Evolutionary conservation across 1,284 basidiomycete genomes (phyloP).

Genomic region (Meripilus lineatus): DNA sequence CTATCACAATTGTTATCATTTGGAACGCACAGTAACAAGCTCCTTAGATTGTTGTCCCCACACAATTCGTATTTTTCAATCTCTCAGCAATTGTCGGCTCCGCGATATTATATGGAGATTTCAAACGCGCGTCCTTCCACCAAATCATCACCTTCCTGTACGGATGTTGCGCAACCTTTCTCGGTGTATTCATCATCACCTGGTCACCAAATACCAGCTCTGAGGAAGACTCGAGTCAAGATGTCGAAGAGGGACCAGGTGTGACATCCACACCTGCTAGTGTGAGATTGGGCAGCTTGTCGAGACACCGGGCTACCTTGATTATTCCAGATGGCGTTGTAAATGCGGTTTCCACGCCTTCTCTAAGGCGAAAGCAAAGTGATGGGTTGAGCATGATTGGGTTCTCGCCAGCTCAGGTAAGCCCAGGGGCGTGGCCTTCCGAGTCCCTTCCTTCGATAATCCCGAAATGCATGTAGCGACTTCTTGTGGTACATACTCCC

Average conservation of each 20-base stretch:
- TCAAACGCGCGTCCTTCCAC: slow-evolving; percentile 76
- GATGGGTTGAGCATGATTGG: slow-evolving; percentile 58
- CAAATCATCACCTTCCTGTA: slow-evolving; percentile 84
- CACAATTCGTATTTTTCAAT: slow-evolving; percentile 90
- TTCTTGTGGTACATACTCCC: slow-evolving; percentile 1
- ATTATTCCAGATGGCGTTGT: slow-evolving; percentile 39
- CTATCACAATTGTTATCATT: neutral
- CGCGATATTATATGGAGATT: slow-evolving; percentile 92
- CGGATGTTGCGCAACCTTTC: slow-evolving; percentile 77
- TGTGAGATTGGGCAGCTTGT: slow-evolving; percentile 24
- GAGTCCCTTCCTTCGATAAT: no score
- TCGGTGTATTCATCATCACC: slow-evolving; percentile 82
- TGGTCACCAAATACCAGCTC: slow-evolving; percentile 37
- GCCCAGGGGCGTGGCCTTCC: no score
- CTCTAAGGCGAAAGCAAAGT: slow-evolving; percentile 47
- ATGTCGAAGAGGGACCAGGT: slow-evolving; percentile 25
- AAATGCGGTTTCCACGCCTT: slow-evolving; percentile 27
- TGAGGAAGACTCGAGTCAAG: slow-evolving; percentile 14
- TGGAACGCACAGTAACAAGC: neutral
- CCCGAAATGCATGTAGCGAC: neutral
- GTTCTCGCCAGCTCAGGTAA: slow-evolving; percentile 68
- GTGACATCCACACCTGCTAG: slow-evolving; percentile 14
- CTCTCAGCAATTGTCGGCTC: slow-evolving; percentile 88
- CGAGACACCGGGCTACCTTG: slow-evolving; percentile 37
- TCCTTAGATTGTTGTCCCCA: slow-evolving; percentile 80